These are phyloP conservation scores for Trichoderma gracile DNA, from an alignment of 2,329 filamentous ascomycete species.

Conservation along the genomic window DNA sequence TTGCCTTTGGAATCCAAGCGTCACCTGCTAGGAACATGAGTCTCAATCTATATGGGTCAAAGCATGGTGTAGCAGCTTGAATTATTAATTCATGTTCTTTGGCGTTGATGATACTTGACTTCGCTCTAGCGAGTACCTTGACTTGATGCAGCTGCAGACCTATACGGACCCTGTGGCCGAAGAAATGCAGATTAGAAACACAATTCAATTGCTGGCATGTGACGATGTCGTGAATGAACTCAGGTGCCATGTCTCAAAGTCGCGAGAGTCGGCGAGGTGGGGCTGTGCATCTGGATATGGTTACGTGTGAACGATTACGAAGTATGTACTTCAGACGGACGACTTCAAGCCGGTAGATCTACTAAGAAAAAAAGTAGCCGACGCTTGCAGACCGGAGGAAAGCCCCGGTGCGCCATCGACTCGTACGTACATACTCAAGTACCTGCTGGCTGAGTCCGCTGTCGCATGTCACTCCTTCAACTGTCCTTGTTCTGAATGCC, in stretches of 20 bases:
- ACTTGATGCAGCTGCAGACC: neutral
- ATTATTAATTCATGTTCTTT: neutral
- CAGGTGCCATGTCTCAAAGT: neutral
- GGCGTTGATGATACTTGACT: neutral
- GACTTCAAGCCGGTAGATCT: neutral
- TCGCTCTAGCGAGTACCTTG: neutral
- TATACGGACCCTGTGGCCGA: neutral
- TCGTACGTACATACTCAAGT: too few species aligned
- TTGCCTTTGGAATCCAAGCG: neutral
- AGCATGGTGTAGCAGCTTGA: neutral
- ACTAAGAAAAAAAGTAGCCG: neutral
- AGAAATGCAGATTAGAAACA: neutral
- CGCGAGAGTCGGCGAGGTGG: neutral
- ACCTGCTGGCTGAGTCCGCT: neutral
- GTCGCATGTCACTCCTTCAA: constrained; percentile 15
- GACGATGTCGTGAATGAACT: neutral
- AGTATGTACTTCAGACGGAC: neutral
- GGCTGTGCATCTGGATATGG: neutral
- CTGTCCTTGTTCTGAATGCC: neutral
- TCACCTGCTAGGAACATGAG: neutral
- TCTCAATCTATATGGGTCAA: neutral
- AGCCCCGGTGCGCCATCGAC: neutral
- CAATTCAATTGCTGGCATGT: neutral
- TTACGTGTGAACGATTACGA: neutral
- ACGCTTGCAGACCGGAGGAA: neutral